Conservation (phyloP, 257 asterid genomes). For the Capsicum chinense region DNA sequence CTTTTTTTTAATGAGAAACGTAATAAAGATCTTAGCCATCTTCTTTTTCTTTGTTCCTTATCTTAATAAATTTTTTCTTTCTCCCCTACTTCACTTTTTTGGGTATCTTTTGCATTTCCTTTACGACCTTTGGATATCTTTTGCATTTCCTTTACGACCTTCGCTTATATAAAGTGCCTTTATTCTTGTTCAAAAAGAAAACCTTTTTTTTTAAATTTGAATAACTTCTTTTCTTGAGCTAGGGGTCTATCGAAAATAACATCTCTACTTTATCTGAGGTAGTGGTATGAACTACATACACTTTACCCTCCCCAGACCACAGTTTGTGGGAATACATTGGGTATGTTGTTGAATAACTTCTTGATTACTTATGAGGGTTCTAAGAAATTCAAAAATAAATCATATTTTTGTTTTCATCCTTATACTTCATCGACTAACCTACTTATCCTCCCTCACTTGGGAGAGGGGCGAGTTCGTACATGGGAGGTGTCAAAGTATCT, state of each 20-base stretch:
- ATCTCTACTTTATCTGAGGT: too few species aligned
- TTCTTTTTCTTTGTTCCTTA: background rate
- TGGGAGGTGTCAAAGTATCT: slow-evolving; percentile 1
- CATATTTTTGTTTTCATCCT: background rate
- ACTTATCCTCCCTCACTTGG: background rate
- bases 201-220: too few species aligned
- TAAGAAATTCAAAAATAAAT: background rate
- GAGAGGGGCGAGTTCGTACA: background rate
- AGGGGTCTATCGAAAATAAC: too few species aligned
- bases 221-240: too few species aligned
- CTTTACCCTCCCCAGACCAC: too few species aligned
- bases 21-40: background rate
- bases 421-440: background rate
- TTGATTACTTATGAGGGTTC: background rate
- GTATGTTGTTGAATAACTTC: background rate
- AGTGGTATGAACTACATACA: too few species aligned
- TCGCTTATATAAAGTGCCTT: background rate
- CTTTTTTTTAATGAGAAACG: background rate
- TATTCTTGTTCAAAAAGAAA: background rate
- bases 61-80: background rate
- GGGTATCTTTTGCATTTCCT: slow-evolving; percentile 5
- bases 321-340: too few species aligned
- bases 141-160: too few species aligned
- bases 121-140: background rate
- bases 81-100: background rate